These are phyloP conservation scores for Phoma herbarum DNA, from an alignment of 2,329 filamentous ascomycete species.

Conservation along the genomic window DNA sequence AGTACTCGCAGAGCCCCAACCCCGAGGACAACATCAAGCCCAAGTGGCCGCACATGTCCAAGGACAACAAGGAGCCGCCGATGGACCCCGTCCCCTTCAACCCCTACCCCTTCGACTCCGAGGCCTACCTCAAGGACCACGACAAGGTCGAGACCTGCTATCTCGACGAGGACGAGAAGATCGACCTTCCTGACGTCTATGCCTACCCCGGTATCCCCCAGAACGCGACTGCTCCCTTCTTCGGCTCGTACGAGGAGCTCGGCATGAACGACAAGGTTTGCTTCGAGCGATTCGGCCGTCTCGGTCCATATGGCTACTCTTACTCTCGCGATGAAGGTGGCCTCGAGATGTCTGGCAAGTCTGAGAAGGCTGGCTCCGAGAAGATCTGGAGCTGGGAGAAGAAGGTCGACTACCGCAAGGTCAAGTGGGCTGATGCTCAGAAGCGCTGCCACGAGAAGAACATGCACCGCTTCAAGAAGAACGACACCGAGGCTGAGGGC, in stretches of 20 bases:
- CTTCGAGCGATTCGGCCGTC: slow-evolving; percentile 61
- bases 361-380: slow-evolving; percentile 56
- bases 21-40: slow-evolving; percentile 51
- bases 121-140: slow-evolving; percentile 58
- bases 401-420: slow-evolving; percentile 58
- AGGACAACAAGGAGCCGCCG: slow-evolving; percentile 50
- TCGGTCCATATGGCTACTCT: slow-evolving; percentile 61
- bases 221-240: slow-evolving; percentile 58
- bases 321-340: slow-evolving; percentile 57
- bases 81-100: slow-evolving; percentile 54
- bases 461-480: slow-evolving; percentile 55
- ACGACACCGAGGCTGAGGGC: slow-evolving; percentile 40
- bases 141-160: slow-evolving; percentile 68
- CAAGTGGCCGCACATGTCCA: slow-evolving; percentile 46
- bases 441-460: slow-evolving; percentile 60
- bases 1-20: slow-evolving; percentile 50
- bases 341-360: slow-evolving; percentile 58
- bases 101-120: slow-evolving; percentile 57
- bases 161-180: slow-evolving; percentile 66
- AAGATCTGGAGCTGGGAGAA: slow-evolving; percentile 60
- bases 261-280: slow-evolving; percentile 59
- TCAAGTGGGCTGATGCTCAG: slow-evolving; percentile 60
- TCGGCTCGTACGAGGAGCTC: slow-evolving; percentile 59
- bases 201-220: slow-evolving; percentile 67
- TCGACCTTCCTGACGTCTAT: slow-evolving; percentile 68